Base-by-base conservation (phyloP, 306 rosid species). In the Pyrus betulifolia region DNA sequence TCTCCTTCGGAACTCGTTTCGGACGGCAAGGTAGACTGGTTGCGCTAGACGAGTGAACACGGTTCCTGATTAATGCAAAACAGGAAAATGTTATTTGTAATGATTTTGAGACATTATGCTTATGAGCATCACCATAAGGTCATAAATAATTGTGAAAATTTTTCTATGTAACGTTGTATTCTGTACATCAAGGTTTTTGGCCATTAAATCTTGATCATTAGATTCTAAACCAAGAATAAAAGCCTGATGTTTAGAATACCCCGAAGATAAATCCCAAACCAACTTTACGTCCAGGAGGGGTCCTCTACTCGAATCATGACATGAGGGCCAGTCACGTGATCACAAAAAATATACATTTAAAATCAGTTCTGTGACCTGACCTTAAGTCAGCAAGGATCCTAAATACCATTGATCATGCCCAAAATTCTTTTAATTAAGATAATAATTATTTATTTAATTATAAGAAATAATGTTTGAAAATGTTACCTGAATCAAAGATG, bases 401-500 rank as follows among this genome's bases (percentile, higher is more conserved):
- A 74, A 69, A 15, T 17, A 69, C 35, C 76, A 35, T 72, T 57
- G 54, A 8, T 55, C 15, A 42, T 1, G 12, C n/a, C 45, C 35
- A 57, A 72, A 45, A 35, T 35, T 35, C 54, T 57, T 72, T 57
- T 57, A 22, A n/a, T 17, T 18, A 66, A 67, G 28, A 31, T 40
- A 5, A 19, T 49, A 28, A 54, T 25, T 11, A 22, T 5, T 33
- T 45, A 28, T 60, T 60, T 28, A 12, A 18, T 18, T 12, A 3
- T 21, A 10, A 33, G 27, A 23, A 6, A 11, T 25, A 71, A 25
- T 49, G 30, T 61, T 58, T 25, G 18, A 13, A 55, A 60, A 78
- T 75, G 25, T 72, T 88, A 94, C 98, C 98, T 0, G 99, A 96
- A 76, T 96, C 99, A 11, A 96, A 79, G 71, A 96, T 72, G 58